These are phyloP conservation scores for Curvularia lunata DNA, from an alignment of 2,329 filamentous ascomycete species.

Conservation along the genomic window DNA sequence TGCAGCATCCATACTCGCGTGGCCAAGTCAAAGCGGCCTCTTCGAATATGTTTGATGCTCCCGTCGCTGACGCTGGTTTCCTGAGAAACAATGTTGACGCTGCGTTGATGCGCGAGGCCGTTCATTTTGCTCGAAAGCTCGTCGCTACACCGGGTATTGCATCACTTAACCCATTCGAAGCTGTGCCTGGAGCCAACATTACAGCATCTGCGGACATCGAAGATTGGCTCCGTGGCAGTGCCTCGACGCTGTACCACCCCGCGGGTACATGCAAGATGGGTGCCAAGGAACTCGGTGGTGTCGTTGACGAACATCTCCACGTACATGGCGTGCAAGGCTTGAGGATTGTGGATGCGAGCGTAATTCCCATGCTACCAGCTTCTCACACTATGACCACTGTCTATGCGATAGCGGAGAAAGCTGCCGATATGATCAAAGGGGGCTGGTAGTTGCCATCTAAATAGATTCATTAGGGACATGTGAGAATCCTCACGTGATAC, in stretches of 20 bases:
- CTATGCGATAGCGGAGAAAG: slow-evolving; percentile 29
- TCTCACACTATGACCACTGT: slow-evolving; percentile 30
- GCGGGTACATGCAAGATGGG: slow-evolving; percentile 37
- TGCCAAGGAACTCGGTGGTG: slow-evolving; percentile 34
- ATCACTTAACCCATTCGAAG: slow-evolving; percentile 29
- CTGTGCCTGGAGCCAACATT: slow-evolving; percentile 29
- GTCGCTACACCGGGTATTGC: slow-evolving; percentile 19
- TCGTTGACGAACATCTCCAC: slow-evolving; percentile 33
- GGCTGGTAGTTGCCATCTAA: background rate
- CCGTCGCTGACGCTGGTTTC: slow-evolving; percentile 32
- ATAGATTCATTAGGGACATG: background rate
- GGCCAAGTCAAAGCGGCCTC: slow-evolving; percentile 33
- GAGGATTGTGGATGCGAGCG: slow-evolving; percentile 29
- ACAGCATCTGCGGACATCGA: slow-evolving; percentile 28
- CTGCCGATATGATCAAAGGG: slow-evolving; percentile 21
- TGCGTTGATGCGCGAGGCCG: slow-evolving; percentile 28
- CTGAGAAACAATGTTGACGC: slow-evolving; percentile 34
- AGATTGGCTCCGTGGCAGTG: slow-evolving; percentile 20
- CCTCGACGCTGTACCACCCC: slow-evolving; percentile 34
- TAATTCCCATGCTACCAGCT: slow-evolving; percentile 28
- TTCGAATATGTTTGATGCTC: slow-evolving; percentile 30
- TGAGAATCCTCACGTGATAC: background rate
- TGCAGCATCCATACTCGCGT: slow-evolving; percentile 36
- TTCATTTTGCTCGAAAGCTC: slow-evolving; percentile 28
- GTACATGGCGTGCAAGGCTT: slow-evolving; percentile 36